Conservation (phyloP, 2,329 filamentous ascomycete genomes). For the Leptographium lundbergii region DNA sequence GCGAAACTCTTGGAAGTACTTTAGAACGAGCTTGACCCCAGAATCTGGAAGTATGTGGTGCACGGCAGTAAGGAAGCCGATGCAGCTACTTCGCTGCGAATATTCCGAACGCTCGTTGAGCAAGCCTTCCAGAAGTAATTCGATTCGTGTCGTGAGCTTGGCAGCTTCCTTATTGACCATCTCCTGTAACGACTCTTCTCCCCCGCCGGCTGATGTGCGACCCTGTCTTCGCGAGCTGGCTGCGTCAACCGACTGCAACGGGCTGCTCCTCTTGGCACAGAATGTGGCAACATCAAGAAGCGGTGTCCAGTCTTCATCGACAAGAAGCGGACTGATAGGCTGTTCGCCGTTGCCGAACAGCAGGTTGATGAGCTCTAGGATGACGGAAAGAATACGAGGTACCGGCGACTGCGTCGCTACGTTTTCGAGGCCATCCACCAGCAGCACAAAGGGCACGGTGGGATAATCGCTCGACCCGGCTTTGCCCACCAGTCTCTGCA, state of each 20-base stretch:
- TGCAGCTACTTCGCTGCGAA: slow-evolving; percentile 51
- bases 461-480: slow-evolving; percentile 48
- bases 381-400: slow-evolving; percentile 30
- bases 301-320: slow-evolving; percentile 53
- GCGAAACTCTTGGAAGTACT: slow-evolving; percentile 55
- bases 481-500: slow-evolving; percentile 51
- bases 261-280: slow-evolving; percentile 30
- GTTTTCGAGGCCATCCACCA: slow-evolving; percentile 44
- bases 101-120: slow-evolving; percentile 31
- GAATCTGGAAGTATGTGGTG: slow-evolving; percentile 51
- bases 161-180: slow-evolving; percentile 30
- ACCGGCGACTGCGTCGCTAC: slow-evolving; percentile 32
- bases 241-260: background rate
- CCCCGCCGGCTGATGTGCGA: background rate
- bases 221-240: background rate
- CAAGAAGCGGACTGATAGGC: slow-evolving; percentile 40
- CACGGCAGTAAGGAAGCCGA: slow-evolving; percentile 53
- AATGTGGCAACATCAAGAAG: slow-evolving; percentile 46
- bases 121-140: slow-evolving; percentile 31
- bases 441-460: slow-evolving; percentile 41
- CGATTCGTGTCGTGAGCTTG: slow-evolving; percentile 34
- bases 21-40: slow-evolving; percentile 49
- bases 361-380: slow-evolving; percentile 40
- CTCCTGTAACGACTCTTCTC: slow-evolving; percentile 22
- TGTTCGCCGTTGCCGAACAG: slow-evolving; percentile 41